Conservation (phyloP, 768 basidiomycete genomes). For the Macrolepiota dolichaula region DNA sequence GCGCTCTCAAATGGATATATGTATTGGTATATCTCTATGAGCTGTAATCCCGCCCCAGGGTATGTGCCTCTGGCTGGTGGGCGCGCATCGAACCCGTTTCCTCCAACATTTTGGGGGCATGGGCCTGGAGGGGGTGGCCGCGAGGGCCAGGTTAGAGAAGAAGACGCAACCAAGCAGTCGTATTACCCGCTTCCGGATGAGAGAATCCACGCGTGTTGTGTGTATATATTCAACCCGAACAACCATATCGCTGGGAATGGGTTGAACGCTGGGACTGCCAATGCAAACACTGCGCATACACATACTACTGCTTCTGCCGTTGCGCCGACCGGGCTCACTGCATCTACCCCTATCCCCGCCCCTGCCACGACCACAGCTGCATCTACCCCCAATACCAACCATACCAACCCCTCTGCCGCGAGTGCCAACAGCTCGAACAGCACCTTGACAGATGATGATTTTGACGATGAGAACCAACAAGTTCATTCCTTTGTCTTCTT, state of each 20-base stretch:
- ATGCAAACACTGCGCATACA: slow-evolving; percentile 1
- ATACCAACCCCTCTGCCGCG: background rate
- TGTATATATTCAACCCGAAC: slow-evolving; percentile 42
- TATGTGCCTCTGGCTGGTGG: slow-evolving; percentile 26
- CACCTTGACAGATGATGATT: background rate
- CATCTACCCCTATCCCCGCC: too few relatives aligned
- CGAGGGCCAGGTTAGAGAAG: slow-evolving; percentile 34
- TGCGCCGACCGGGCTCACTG: too few relatives aligned
- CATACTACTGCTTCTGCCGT: background rate
- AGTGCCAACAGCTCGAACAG: background rate
- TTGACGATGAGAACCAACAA: slow-evolving; percentile 28
- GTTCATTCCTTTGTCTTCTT: slow-evolving; percentile 51
- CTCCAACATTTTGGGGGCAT: slow-evolving; percentile 3
- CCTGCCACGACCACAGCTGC: background rate
- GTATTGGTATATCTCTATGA: slow-evolving; percentile 55
- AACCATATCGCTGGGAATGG: slow-evolving; percentile 13
- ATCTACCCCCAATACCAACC: background rate
- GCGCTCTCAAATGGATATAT: slow-evolving; percentile 39
- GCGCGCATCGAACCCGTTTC: slow-evolving; percentile 19
- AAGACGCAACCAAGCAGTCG: slow-evolving; percentile 25
- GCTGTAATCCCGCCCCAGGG: slow-evolving; percentile 46
- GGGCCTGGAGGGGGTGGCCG: background rate
- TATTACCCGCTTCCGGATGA: slow-evolving; percentile 47
- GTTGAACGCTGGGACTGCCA: background rate
- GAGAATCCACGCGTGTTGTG: slow-evolving; percentile 46